These are phyloP conservation scores for Meyerozyma carpophila DNA, from an alignment of 1,139 yeast genomes.

Conservation along the genomic window DNA sequence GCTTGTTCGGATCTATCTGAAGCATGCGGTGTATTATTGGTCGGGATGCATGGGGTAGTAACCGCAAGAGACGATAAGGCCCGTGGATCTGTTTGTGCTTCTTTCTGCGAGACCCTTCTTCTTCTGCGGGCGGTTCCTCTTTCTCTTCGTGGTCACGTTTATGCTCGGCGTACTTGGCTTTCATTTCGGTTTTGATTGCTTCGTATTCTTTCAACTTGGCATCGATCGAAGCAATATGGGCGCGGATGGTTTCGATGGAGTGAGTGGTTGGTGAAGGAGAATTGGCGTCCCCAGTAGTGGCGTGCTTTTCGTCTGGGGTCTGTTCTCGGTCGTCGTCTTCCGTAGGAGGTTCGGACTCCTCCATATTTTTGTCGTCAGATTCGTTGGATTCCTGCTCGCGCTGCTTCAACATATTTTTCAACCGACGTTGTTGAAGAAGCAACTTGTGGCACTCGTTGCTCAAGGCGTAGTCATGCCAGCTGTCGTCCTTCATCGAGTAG, in stretches of 20 bases:
- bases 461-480: slow-evolving; percentile 48
- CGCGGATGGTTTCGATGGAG: slow-evolving; percentile 4
- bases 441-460: slow-evolving; percentile 47
- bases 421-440: slow-evolving; percentile 39
- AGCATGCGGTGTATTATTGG: slow-evolving; percentile 74
- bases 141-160: slow-evolving; percentile 8
- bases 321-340: slow-evolving; percentile 4
- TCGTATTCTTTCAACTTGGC: slow-evolving; percentile 35
- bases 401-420: slow-evolving; percentile 37
- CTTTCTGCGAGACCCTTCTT: slow-evolving; percentile 17
- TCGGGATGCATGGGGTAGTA: slow-evolving; percentile 82
- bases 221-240: slow-evolving; percentile 28
- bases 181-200: slow-evolving; percentile 29
- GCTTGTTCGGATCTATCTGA: slow-evolving; percentile 55
- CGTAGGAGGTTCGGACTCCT: background rate
- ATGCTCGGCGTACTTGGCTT: slow-evolving; percentile 23
- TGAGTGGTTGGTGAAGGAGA: background rate
- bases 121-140: slow-evolving; percentile 5
- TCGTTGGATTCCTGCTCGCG: slow-evolving; percentile 13
- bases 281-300: background rate
- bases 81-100: slow-evolving; percentile 56
- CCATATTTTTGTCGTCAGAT: slow-evolving; percentile 1
- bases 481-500: slow-evolving; percentile 51
- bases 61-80: slow-evolving; percentile 81
- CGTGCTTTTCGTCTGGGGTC: background rate